These are phyloP conservation scores for Tetrapisispora nanseiensis DNA, from an alignment of 805 yeast genomes.

Conservation along the genomic window DNA sequence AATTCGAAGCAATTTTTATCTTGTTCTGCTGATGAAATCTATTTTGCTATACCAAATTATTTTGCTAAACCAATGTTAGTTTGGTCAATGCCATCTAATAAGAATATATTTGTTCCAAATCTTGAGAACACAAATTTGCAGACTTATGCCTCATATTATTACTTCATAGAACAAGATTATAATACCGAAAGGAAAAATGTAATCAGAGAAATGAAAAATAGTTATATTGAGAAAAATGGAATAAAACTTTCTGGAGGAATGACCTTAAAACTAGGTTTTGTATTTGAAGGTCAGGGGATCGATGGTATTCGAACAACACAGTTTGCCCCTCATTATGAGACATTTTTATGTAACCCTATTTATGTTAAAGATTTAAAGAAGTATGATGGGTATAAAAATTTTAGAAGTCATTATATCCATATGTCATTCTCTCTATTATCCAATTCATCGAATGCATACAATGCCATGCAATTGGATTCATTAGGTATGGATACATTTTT, in stretches of 20 bases:
- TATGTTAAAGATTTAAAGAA: conserved; percentile 34
- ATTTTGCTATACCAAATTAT: conserved; percentile 71
- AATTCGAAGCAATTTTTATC: conserved; percentile 60
- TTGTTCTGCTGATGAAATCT: conserved; percentile 50
- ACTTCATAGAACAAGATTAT: conserved; percentile 29
- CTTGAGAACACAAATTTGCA: conserved; percentile 34
- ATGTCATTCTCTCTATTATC: conserved; percentile 51
- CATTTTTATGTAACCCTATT: conserved; percentile 48
- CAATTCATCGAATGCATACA: conserved; percentile 37
- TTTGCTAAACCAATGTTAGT: conserved; percentile 42
- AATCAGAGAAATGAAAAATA: conserved; percentile 15
- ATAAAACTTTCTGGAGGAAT: conserved; percentile 55
- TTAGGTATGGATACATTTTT: conserved; percentile 56
- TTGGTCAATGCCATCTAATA: conserved; percentile 46
- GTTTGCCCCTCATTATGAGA: conserved; percentile 52
- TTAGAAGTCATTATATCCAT: conserved; percentile 75
- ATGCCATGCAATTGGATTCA: conserved; percentile 72
- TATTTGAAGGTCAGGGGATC: conserved; percentile 38
- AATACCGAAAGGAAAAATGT: conserved; percentile 12
- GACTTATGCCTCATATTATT: conserved; percentile 41
- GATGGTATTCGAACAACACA: conserved; percentile 33
- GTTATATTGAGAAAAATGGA: conserved; percentile 41
- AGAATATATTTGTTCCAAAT: conserved; percentile 39
- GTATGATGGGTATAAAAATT: conserved; percentile 77
- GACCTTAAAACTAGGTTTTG: conserved; percentile 45